phyloP scores from a whole-genome alignment of 1,139 yeast species.

The Yamadazyma dendronema region DNA sequence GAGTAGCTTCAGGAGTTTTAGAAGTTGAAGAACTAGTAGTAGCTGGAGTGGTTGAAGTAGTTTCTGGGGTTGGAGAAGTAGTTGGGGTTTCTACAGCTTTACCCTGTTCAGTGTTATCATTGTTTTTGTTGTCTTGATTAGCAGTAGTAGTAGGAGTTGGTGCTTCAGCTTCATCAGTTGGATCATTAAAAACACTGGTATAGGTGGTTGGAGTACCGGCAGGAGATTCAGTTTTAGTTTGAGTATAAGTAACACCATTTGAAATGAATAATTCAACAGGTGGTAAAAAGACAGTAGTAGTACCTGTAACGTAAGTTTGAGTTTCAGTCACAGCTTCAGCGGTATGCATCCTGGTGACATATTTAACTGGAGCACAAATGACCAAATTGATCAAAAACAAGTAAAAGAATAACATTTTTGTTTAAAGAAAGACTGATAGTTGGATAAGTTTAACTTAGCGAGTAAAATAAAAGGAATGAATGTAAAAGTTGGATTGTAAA shows the following conservation, averaged over 20 bases:
- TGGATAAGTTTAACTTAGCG: slow-evolving; percentile 1
- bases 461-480: slow-evolving; percentile 4
- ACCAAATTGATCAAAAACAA: slow-evolving; percentile 22
- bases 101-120: slow-evolving; percentile 2
- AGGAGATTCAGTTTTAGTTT: slow-evolving; percentile 44
- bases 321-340: slow-evolving; percentile 60
- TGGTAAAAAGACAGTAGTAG: slow-evolving; percentile 60
- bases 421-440: slow-evolving; percentile 1
- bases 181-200: slow-evolving; percentile 24
- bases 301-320: slow-evolving; percentile 54
- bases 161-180: slow-evolving; percentile 2
- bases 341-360: slow-evolving; percentile 61
- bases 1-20: slow-evolving; percentile 13
- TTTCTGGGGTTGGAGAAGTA: slow-evolving; percentile 8
- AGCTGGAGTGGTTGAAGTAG: slow-evolving; percentile 8
- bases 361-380: slow-evolving; percentile 32
- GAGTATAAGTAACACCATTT: slow-evolving; percentile 60
- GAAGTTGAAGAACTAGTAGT: slow-evolving; percentile 2
- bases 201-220: slow-evolving; percentile 34
- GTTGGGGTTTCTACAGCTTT: slow-evolving; percentile 7
- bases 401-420: slow-evolving; percentile 17
- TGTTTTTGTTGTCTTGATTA: slow-evolving; percentile 3
- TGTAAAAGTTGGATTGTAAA: slow-evolving; percentile 2
- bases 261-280: slow-evolving; percentile 67
- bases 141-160: slow-evolving; percentile 5